Percentiles rank a stretch among this genome's conserved stretches.
Evolutionary conservation across 768 basidiomycete genomes (phyloP).

Genomic region (Suillus occidentalis): DNA sequence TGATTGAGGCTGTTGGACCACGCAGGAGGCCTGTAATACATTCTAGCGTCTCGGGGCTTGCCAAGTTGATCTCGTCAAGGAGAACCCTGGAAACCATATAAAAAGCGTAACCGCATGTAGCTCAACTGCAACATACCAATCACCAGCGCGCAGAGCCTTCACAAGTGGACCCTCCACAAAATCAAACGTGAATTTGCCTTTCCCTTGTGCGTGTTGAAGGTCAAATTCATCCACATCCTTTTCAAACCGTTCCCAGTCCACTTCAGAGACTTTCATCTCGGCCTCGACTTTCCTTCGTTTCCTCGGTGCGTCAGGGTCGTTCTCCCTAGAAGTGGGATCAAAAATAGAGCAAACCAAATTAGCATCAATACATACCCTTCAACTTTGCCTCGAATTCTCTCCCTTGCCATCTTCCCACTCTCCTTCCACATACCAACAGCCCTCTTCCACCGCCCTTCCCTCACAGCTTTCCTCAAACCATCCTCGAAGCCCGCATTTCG

Average conservation of each 20-base stretch:
- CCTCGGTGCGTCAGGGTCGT: constrained; percentile 49
- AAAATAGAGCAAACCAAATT: neutral
- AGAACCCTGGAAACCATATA: constrained; percentile 62
- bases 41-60: constrained; percentile 92
- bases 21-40: constrained; percentile 87
- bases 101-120: neutral
- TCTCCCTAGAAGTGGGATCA: neutral
- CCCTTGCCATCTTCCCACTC: constrained; percentile 64
- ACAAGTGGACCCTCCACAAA: constrained; percentile 97
- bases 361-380: constrained; percentile 21
- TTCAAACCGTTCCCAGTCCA: constrained; percentile 68
- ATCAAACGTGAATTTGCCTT: constrained; percentile 88
- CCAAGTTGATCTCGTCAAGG: constrained; percentile 95
- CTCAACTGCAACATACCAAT: constrained; percentile 66
- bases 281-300: constrained; percentile 70
- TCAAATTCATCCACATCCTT: constrained; percentile 78
- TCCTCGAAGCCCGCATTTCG: constrained; percentile 87
- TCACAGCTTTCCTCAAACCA: constrained; percentile 77
- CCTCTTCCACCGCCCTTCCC: constrained; percentile 83
- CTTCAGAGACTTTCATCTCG: constrained; percentile 43
- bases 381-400: constrained; percentile 49
- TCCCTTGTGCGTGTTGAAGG: constrained; percentile 82
- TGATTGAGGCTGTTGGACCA: constrained; percentile 84
- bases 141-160: constrained; percentile 80
- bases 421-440: constrained; percentile 84